Conservation (phyloP, 495 filamentous ascomycete genomes). For the Penicillium atrosanguineum region DNA sequence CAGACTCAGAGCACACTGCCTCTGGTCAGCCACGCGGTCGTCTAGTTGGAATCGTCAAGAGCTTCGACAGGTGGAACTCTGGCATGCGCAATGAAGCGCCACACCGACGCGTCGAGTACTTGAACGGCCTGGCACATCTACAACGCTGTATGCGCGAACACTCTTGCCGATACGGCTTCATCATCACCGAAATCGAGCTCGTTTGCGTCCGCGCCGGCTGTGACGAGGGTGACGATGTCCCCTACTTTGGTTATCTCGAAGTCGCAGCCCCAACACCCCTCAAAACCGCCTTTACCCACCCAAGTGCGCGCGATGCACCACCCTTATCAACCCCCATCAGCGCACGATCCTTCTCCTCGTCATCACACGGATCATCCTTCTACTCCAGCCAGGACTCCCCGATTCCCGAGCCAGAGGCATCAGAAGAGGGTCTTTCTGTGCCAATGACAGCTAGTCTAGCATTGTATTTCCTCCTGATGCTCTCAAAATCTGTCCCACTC, state of each 20-base stretch:
- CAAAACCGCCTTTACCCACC: slow-evolving; percentile 31
- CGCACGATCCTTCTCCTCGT: slow-evolving; percentile 24
- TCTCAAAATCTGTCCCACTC: slow-evolving; percentile 71
- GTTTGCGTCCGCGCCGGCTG: slow-evolving; percentile 80
- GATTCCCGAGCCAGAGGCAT: slow-evolving; percentile 7
- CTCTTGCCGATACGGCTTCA: slow-evolving; percentile 88
- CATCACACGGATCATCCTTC: slow-evolving; percentile 16
- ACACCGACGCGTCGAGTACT: slow-evolving; percentile 77
- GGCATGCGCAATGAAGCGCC: slow-evolving; percentile 84
- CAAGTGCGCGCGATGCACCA: slow-evolving; percentile 6
- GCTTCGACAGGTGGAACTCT: slow-evolving; percentile 89
- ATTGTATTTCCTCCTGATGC: slow-evolving; percentile 78
- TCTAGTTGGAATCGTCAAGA: slow-evolving; percentile 83
- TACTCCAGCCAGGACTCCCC: slow-evolving; percentile 16
- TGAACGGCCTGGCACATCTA: slow-evolving; percentile 76
- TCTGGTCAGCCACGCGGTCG: slow-evolving; percentile 71
- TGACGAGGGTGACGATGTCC: slow-evolving; percentile 61
- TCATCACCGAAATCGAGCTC: slow-evolving; percentile 91
- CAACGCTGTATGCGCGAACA: slow-evolving; percentile 91
- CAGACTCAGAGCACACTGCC: slow-evolving; percentile 69
- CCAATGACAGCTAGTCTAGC: slow-evolving; percentile 69
- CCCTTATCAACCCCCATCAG: slow-evolving; percentile 26
- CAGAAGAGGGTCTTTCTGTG: slow-evolving; percentile 29
- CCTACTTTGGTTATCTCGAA: slow-evolving; percentile 84
- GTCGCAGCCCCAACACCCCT: slow-evolving; percentile 60